Evolutionary conservation across 1,284 basidiomycete species (phyloP).

Genomic region (Ganoderma resinaceum): DNA sequence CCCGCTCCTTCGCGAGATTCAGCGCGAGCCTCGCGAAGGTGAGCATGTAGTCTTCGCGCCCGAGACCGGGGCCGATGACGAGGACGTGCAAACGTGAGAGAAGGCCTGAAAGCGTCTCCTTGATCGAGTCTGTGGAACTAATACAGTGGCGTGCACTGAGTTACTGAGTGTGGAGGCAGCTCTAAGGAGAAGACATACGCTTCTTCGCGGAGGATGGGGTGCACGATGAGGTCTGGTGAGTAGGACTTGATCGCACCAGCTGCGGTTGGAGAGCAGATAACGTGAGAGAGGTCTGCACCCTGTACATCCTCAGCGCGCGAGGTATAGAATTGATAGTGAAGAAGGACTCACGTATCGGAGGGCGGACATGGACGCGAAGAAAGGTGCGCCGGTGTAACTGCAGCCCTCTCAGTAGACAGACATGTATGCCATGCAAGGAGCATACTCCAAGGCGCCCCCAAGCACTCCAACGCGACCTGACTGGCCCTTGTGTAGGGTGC

Average conservation of each 20-base stretch:
- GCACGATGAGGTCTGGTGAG: constrained; percentile 95
- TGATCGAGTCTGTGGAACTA: constrained; percentile 57
- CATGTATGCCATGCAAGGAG: constrained; percentile 5
- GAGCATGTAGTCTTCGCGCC: constrained; percentile 92
- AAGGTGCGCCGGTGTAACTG: constrained; percentile 94
- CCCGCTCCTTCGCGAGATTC: constrained; percentile 49
- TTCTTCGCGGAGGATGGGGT: constrained; percentile 82
- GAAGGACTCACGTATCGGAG: constrained; percentile 70
- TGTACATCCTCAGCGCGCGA: constrained; percentile 37
- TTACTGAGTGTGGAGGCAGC: neutral
- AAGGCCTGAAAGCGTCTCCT: constrained; percentile 70
- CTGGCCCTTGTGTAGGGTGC: constrained; percentile 94
- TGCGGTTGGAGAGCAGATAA: constrained; percentile 93
- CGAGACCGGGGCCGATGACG: constrained; percentile 92
- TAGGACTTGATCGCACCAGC: constrained; percentile 95
- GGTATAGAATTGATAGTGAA: constrained; percentile 14
- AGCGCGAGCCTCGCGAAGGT: constrained; percentile 69
- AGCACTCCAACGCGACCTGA: constrained; percentile 95
- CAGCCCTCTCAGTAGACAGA: neutral
- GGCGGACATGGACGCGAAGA: constrained; percentile 90
- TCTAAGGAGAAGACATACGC: constrained; percentile 36
- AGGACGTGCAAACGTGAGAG: constrained; percentile 90
- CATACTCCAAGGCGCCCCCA: constrained; percentile 91
- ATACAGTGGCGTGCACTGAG: neutral
- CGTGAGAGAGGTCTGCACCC: constrained; percentile 96